Conservation (phyloP, 192 early-diverging fungal genomes). For the Phlyctochytrium bullatum region DNA sequence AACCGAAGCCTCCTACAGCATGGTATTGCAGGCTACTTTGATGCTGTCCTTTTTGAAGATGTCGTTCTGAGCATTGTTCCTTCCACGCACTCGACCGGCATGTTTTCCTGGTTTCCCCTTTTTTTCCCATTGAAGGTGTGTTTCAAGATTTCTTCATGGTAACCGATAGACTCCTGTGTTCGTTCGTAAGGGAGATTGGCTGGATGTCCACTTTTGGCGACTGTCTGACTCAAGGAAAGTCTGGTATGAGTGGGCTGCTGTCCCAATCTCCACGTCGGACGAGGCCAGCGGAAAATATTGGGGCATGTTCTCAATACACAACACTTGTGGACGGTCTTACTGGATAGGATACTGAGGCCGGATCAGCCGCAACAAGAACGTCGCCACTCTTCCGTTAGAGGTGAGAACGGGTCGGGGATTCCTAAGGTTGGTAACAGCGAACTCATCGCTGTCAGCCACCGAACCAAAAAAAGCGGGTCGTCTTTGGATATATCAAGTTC, state of each 20-base stretch:
- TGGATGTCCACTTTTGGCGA: slow-evolving; percentile 85
- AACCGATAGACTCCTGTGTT: slow-evolving; percentile 64
- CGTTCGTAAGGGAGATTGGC: slow-evolving; percentile 52
- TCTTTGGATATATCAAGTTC: background rate
- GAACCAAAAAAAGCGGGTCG: background rate
- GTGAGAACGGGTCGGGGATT: background rate
- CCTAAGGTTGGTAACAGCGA: background rate
- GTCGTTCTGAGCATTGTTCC: slow-evolving; percentile 83
- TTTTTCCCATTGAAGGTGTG: slow-evolving; percentile 82
- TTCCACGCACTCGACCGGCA: slow-evolving; percentile 79
- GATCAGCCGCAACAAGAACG: too few relatives aligned
- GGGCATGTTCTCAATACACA: slow-evolving; percentile 58
- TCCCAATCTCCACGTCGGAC: slow-evolving; percentile 20
- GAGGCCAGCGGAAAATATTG: slow-evolving; percentile 27
- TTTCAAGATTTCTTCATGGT: slow-evolving; percentile 12
- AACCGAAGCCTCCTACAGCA: slow-evolving; percentile 50
- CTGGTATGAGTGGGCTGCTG: slow-evolving; percentile 96
- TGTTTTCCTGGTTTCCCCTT: slow-evolving; percentile 99
- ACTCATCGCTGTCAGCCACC: background rate
- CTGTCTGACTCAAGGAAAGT: slow-evolving; percentile 72
- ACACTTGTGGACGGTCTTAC: slow-evolving; percentile 64
- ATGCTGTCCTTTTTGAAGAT: slow-evolving; percentile 83
- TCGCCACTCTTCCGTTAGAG: too few relatives aligned
- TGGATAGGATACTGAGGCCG: slow-evolving; percentile 72
- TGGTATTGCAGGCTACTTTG: slow-evolving; percentile 97